phyloP scores from a whole-genome alignment of 2,329 filamentous ascomycete genomes.

The Geosmithia morbida region DNA sequence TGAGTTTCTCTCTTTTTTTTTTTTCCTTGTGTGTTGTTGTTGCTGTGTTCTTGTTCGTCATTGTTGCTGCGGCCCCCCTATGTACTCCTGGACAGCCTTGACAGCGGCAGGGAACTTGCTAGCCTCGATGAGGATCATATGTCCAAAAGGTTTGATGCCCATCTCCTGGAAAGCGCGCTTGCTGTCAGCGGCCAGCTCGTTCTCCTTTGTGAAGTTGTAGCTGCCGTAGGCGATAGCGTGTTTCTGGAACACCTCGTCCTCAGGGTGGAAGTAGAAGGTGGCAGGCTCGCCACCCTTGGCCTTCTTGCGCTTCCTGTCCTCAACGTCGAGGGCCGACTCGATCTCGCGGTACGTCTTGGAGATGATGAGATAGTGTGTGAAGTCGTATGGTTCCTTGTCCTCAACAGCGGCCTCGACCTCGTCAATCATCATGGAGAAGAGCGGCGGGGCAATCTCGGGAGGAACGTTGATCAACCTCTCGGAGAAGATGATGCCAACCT shows the following conservation, averaged over 20 bases:
- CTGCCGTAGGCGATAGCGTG: conserved; percentile 56
- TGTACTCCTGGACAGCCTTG: conserved; percentile 60
- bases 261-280: conserved; percentile 78
- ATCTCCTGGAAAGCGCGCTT: conserved; percentile 91
- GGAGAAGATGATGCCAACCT: conserved; percentile 76
- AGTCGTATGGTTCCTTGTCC: conserved; percentile 83
- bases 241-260: conserved; percentile 79
- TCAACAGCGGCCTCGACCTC: conserved; percentile 81
- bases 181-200: conserved; percentile 72
- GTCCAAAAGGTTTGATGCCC: conserved; percentile 72
- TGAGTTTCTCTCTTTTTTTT: not conserved
- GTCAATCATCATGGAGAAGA: conserved; percentile 89
- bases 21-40: conserved; percentile 5
- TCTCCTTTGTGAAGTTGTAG: conserved; percentile 69
- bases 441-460: conserved; percentile 78
- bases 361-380: conserved; percentile 82
- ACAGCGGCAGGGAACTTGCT: conserved; percentile 62
- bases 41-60: conserved; percentile 18
- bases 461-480: conserved; percentile 96
- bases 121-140: conserved; percentile 77
- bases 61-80: conserved; percentile 37
- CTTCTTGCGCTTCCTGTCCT: conserved; percentile 45
- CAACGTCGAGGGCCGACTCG: conserved; percentile 61
- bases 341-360: conserved; percentile 91
- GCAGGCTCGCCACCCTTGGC: conserved; percentile 38